These are phyloP conservation scores for Alternaria longipes DNA, from an alignment of 2,329 filamentous ascomycete species.

Conservation along the genomic window DNA sequence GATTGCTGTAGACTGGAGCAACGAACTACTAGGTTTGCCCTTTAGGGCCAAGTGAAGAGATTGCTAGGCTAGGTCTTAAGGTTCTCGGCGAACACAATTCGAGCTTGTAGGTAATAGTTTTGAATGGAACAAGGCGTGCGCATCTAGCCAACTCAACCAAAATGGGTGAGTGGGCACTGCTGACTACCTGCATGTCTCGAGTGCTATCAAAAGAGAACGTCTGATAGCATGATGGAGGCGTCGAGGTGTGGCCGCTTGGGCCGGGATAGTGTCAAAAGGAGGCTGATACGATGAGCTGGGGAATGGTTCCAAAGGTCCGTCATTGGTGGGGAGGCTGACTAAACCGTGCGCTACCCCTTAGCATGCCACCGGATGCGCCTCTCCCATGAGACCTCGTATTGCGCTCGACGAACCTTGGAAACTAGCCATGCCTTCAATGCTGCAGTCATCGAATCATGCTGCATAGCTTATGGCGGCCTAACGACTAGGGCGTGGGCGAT, in stretches of 20 bases:
- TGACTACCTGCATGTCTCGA: background rate
- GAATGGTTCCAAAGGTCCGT: slow-evolving; percentile 12
- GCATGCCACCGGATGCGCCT: slow-evolving; percentile 17
- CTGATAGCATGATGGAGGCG: background rate
- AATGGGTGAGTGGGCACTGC: background rate
- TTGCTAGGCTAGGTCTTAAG: slow-evolving; percentile 6
- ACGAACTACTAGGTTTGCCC: slow-evolving; percentile 3
- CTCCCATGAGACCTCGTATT: slow-evolving; percentile 25
- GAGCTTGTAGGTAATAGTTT: background rate
- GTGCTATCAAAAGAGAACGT: background rate
- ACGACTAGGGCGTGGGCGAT: slow-evolving; percentile 15
- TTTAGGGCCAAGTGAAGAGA: slow-evolving; percentile 17
- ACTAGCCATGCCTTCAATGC: slow-evolving; percentile 8
- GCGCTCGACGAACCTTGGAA: slow-evolving; percentile 1
- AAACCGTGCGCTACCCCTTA: slow-evolving; percentile 14
- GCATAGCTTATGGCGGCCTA: background rate
- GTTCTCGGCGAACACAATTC: slow-evolving; percentile 7
- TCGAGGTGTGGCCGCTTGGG: background rate
- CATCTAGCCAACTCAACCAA: background rate
- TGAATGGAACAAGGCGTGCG: background rate
- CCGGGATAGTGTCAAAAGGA: slow-evolving; percentile 7
- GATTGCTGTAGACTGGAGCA: background rate
- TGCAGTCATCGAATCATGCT: slow-evolving; percentile 13
- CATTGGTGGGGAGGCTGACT: slow-evolving; percentile 14
- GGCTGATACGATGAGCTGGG: slow-evolving; percentile 22